A percentile compares a stretch with the other conserved stretches of the same genome.
Evolutionary conservation across 108 stramenopile species (phyloP).

Genomic region (Skeletonema potamos): DNA sequence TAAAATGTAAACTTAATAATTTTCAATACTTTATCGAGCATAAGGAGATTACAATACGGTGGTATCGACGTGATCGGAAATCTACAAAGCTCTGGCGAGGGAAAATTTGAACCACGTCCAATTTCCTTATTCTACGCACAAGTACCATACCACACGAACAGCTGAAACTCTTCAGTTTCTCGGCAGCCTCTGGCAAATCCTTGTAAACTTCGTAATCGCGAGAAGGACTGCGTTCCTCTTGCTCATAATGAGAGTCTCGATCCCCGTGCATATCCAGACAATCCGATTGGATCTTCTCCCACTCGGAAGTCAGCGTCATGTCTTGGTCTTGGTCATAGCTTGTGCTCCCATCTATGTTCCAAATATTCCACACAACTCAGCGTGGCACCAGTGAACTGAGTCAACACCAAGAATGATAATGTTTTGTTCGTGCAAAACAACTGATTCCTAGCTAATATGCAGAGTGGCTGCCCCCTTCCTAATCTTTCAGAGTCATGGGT

Average conservation of each 20-base stretch:
- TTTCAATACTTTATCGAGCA: no score
- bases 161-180: background rate
- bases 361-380: conserved; percentile 47
- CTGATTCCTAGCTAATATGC: no score
- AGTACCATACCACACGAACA: no score
- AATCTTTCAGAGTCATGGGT: no score
- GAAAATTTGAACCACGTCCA: background rate
- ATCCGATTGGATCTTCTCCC: conserved; percentile 45
- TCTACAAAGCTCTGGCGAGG: no score
- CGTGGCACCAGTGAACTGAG: conserved; percentile 43
- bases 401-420: conserved; percentile 27
- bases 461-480: no score
- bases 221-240: conserved; percentile 5
- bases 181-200: conserved; percentile 5
- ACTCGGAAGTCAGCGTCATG: conserved; percentile 48
- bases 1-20: no score
- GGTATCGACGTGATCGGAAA: no score
- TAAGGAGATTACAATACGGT: no score
- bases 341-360: conserved; percentile 27
- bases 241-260: conserved; percentile 5
- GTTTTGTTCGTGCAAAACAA: no score
- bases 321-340: conserved; percentile 34
- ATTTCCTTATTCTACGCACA: no score
- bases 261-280: conserved; percentile 30
- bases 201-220: conserved; percentile 19